Base-by-base conservation (phyloP, 306 rosid species). In the Acacia crassicarpa region DNA sequence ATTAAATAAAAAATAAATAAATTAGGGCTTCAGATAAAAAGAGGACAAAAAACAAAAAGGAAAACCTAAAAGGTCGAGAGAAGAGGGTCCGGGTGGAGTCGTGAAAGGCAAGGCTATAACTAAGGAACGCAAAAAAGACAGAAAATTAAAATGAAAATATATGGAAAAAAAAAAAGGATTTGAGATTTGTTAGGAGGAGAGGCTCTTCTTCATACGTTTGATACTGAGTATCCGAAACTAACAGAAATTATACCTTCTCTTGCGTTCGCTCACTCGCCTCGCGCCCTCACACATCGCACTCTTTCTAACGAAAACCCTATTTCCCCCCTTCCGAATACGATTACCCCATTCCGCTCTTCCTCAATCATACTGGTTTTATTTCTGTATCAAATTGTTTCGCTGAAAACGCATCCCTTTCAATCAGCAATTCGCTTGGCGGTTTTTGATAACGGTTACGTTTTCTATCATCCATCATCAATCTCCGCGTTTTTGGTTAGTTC, bases 401-500 rank as follows among this genome's bases (percentile, higher is more conserved):
- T 22, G 38, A 71, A 44, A 23, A 23, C 75, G 75, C 58, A 45
- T 71, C 54, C 19, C 58, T 25, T 71, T 45, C 75, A 22, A 25
- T 23, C 75, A 6, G 6, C 75, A 71, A 71, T 71, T 71, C 75
- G 49, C 58, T 44, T 49, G 89, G 84, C 89, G 83, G 89, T 91
- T 86, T 69, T 83, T 49, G 70, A 84, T 81, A 74, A 71, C 95
- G 92, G 85, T 88, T 83, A 41, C 91, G 95, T 82, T 91, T 83
- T 61, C 58, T 61, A 20, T 58, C 84, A 73, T 83, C 74, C 74
- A 40, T 41, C 35, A 70, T 74, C 90, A 85, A 84, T 84, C 88
- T 72, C 84, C 77, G 80, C 88, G 80, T 82, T 83, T 94, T 88
- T 93, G 95, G 97, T 90, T 91, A 78, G 87, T 89, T 67, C 41